Conservation (phyloP, 352 stramenopile genomes). For the Phytophthora boehmeriae region DNA sequence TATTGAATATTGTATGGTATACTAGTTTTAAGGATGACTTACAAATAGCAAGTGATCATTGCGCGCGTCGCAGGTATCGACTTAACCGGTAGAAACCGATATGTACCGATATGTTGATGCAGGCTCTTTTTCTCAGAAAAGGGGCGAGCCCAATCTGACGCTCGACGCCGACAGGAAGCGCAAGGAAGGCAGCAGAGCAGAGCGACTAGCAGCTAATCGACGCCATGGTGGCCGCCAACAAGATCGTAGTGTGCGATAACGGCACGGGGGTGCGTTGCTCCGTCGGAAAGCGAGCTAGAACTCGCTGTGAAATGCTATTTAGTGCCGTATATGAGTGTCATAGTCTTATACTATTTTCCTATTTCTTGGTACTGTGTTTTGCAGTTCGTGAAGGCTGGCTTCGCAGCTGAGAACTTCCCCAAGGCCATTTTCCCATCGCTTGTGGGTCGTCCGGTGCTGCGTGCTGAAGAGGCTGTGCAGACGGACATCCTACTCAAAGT, state of each 20-base stretch:
- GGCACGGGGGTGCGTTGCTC: conserved; percentile 70
- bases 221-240: conserved; percentile 84
- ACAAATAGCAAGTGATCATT: too few species aligned
- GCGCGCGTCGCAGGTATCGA: neutral
- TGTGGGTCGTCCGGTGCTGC: conserved; percentile 93
- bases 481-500: conserved; percentile 88
- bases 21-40: too few species aligned
- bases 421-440: conserved; percentile 95
- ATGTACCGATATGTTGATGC: neutral
- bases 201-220: conserved; percentile 6
- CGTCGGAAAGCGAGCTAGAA: neutral
- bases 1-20: too few species aligned
- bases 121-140: conserved; percentile 4
- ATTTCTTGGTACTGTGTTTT: neutral
- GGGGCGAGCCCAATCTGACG: neutral
- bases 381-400: conserved; percentile 93
- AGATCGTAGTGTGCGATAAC: conserved; percentile 91
- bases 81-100: neutral
- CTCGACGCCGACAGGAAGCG: neutral
- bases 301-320: neutral
- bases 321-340: too few species aligned
- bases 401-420: conserved; percentile 95
- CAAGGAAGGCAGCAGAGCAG: neutral
- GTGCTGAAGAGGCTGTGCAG: conserved; percentile 91
- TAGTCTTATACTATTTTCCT: neutral